Evolutionary conservation across 2,329 filamentous ascomycete genomes (phyloP).

Genomic region (Fusarium nisikadoi): DNA sequence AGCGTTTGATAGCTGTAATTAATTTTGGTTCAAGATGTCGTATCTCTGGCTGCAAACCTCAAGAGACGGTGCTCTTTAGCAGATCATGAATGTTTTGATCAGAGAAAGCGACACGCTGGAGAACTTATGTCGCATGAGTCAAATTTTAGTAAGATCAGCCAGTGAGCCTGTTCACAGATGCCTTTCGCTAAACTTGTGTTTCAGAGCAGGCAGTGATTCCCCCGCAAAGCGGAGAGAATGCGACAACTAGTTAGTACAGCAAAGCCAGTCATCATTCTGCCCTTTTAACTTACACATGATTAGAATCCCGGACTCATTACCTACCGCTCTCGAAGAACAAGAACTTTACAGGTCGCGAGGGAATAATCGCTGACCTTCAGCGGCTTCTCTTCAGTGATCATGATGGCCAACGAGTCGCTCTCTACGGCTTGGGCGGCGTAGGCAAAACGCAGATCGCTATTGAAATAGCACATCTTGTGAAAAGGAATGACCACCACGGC

Average conservation of each 20-base stretch:
- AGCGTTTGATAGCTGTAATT: background rate
- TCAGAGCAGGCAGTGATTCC: background rate
- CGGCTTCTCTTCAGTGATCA: accelerated
- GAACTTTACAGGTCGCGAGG: background rate
- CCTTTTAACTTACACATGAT: background rate
- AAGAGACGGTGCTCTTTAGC: background rate
- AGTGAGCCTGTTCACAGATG: background rate
- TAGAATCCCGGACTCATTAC: background rate
- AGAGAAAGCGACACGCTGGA: background rate
- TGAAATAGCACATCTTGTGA: background rate
- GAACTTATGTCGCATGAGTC: background rate
- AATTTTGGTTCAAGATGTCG: background rate
- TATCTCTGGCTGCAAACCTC: background rate
- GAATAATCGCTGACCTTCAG: background rate
- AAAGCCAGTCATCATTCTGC: background rate
- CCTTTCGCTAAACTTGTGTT: background rate
- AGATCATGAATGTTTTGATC: background rate
- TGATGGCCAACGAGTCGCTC: background rate
- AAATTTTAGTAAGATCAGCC: background rate
- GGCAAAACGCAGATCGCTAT: background rate
- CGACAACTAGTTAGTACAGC: background rate
- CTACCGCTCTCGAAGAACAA: background rate
- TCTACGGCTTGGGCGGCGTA: background rate
- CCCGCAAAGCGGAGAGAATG: background rate
- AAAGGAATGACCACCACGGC: accelerated